Evolutionary conservation across 768 basidiomycete species (phyloP).

Genomic region (Cystobasidium ongulense): DNA sequence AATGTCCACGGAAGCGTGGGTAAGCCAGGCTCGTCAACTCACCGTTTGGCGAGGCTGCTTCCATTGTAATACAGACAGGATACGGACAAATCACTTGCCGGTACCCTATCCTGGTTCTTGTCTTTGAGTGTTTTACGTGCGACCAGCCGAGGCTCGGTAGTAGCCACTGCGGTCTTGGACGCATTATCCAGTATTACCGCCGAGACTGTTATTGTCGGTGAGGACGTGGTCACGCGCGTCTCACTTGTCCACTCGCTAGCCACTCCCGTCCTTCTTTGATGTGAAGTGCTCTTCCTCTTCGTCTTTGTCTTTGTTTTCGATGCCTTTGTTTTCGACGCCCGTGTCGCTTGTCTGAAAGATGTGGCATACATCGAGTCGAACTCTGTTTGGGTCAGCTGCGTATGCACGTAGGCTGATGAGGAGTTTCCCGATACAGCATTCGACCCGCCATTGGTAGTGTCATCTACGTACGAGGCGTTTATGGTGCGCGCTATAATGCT

Average conservation of each 20-base stretch:
- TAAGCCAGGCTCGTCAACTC: not conserved
- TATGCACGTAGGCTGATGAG: not conserved
- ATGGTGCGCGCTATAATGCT: not conserved
- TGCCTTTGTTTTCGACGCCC: not conserved
- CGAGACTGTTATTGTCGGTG: not conserved
- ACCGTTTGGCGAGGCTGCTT: not conserved
- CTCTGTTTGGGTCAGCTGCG: not conserved
- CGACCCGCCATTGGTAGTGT: not conserved
- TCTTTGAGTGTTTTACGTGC: not conserved
- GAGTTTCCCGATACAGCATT: not conserved
- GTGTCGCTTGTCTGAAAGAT: not conserved
- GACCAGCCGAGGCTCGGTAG: not conserved
- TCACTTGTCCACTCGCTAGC: not conserved
- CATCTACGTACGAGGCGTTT: not conserved
- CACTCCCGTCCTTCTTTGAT: not conserved
- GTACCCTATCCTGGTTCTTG: too few relatives aligned
- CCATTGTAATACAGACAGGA: conserved; percentile 6
- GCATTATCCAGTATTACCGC: not conserved
- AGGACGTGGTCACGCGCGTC: not conserved
- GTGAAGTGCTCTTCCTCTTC: not conserved
- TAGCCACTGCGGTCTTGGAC: not conserved
- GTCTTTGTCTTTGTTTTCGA: not conserved
- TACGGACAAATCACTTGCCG: not conserved
- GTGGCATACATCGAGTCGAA: not conserved
- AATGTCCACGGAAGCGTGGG: not conserved